Conservation (phyloP, 805 yeast genomes). For the Wickerhamiella bombiphila region DNA sequence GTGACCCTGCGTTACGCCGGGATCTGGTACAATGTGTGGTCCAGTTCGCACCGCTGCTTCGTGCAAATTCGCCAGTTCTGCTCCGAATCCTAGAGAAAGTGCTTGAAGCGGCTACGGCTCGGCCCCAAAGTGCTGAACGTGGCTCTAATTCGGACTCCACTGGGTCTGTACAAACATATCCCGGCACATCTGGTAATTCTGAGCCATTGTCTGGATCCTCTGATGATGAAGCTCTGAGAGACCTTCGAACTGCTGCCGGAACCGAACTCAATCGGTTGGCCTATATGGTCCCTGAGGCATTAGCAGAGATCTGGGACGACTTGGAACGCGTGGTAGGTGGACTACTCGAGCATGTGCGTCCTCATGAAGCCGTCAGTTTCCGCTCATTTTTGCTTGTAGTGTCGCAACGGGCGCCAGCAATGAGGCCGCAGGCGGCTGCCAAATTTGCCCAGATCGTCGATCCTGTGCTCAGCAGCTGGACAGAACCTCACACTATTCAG, state of each 20-base stretch:
- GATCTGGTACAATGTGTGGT: conserved; percentile 85
- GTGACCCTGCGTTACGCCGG: conserved; percentile 67
- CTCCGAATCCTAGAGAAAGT: conserved; percentile 76
- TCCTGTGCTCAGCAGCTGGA: conserved; percentile 86
- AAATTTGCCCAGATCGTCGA: conserved; percentile 80
- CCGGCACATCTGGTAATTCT: too few species aligned
- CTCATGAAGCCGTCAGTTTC: conserved; percentile 87
- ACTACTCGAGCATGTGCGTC: conserved; percentile 60
- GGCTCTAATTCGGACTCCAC: conserved; percentile 31
- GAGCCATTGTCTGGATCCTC: too few species aligned
- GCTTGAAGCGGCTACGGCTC: conserved; percentile 71
- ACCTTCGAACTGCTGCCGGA: conserved; percentile 81
- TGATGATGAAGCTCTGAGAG: conserved; percentile 69
- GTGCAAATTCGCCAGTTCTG: conserved; percentile 57
- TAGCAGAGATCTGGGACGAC: conserved; percentile 66
- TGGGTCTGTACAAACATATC: too few species aligned
- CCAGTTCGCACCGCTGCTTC: conserved; percentile 80
- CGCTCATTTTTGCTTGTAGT: conserved; percentile 84
- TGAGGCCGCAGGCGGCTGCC: conserved; percentile 49
- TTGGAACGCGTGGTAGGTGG: conserved; percentile 66
- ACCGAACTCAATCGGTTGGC: conserved; percentile 90
- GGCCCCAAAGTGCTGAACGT: conserved; percentile 42
- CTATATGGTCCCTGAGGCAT: conserved; percentile 82
- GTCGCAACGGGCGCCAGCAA: conserved; percentile 53
- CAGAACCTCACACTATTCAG: conserved; percentile 76